A percentile compares a stretch with the other conserved stretches of the same genome.
Conservation (phyloP, 2,329 filamentous ascomycete genomes). For the Eutypa lata region DNA sequence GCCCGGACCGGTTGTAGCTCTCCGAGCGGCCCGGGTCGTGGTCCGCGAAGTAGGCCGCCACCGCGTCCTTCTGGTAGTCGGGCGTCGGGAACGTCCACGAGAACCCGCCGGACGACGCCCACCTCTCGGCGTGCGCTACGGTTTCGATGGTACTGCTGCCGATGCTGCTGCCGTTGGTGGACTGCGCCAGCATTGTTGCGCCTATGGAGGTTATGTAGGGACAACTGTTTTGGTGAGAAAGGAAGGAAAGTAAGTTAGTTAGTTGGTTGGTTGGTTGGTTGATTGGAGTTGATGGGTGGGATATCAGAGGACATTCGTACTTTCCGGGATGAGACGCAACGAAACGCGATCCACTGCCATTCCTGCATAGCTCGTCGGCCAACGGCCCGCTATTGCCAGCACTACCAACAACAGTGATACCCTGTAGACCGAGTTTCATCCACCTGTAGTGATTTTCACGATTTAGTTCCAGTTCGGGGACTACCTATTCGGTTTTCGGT, state of each 20-base stretch:
- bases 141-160: neutral
- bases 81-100: conserved; percentile 31
- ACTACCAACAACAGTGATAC: conserved; percentile 5
- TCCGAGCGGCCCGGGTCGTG: conserved; percentile 21
- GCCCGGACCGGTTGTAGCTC: conserved; percentile 41
- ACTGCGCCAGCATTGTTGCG: conserved; percentile 1
- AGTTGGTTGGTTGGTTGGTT: too few relatives aligned
- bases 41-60: conserved; percentile 21
- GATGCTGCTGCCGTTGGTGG: neutral
- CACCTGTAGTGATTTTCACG: too few relatives aligned
- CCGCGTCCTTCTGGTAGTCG: conserved; percentile 23
- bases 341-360: conserved; percentile 1
- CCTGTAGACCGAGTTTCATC: conserved; percentile 3
- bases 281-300: too few relatives aligned
- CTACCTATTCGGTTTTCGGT: too few relatives aligned
- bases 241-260: too few relatives aligned
- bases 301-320: too few relatives aligned
- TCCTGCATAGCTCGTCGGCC: conserved; percentile 3
- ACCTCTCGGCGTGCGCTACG: neutral
- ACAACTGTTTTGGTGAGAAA: neutral
- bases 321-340: conserved; percentile 1
- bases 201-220: conserved; percentile 2
- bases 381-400: conserved; percentile 8
- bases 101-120: conserved; percentile 25
- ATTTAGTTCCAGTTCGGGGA: too few relatives aligned